phyloP scores from a whole-genome alignment of 2,329 filamentous ascomycete genomes.

The Diaporthe citrichinensis region DNA sequence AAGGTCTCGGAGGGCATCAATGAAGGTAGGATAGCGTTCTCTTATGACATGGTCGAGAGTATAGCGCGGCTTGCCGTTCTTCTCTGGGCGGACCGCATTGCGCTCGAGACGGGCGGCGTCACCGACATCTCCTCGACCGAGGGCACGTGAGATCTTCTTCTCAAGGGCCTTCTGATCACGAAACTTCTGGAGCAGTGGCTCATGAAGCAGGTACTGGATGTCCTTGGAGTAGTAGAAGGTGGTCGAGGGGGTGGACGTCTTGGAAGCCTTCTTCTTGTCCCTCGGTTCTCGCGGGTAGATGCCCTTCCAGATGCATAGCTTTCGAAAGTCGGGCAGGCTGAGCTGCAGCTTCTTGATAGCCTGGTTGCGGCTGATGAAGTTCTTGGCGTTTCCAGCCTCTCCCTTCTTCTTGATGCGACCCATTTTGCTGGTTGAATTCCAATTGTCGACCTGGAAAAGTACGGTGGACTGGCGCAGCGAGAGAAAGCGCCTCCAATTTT shows the following conservation, averaged over 20 bases:
- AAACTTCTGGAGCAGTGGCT: conserved; percentile 94
- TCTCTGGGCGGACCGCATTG: conserved; percentile 90
- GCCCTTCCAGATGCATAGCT: conserved; percentile 99
- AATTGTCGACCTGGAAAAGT: conserved; percentile 35
- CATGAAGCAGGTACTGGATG: conserved; percentile 97
- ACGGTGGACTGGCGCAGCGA: conserved; percentile 44
- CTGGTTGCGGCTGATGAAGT: conserved; percentile 97
- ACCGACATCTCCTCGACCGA: conserved; percentile 90
- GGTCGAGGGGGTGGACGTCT: conserved; percentile 88
- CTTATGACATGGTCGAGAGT: conserved; percentile 97
- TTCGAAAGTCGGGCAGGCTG: conserved; percentile 95
- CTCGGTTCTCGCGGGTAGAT: conserved; percentile 98
- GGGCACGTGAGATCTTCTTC: conserved; percentile 95
- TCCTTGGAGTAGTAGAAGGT: conserved; percentile 96
- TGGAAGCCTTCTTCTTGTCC: conserved; percentile 96
- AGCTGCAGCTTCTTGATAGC: conserved; percentile 98
- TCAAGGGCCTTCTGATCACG: conserved; percentile 96
- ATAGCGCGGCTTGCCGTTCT: conserved; percentile 89
- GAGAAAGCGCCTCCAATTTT: conserved; percentile 42
- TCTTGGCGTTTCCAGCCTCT: conserved; percentile 92
- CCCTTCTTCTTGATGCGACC: conserved; percentile 92
- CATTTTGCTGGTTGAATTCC: conserved; percentile 60
- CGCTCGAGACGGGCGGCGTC: conserved; percentile 89
- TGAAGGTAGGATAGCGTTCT: conserved; percentile 97
- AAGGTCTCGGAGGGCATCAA: conserved; percentile 92